Base-by-base conservation (phyloP, 805 yeast genomes). In the Nakazawaea peltata region DNA sequence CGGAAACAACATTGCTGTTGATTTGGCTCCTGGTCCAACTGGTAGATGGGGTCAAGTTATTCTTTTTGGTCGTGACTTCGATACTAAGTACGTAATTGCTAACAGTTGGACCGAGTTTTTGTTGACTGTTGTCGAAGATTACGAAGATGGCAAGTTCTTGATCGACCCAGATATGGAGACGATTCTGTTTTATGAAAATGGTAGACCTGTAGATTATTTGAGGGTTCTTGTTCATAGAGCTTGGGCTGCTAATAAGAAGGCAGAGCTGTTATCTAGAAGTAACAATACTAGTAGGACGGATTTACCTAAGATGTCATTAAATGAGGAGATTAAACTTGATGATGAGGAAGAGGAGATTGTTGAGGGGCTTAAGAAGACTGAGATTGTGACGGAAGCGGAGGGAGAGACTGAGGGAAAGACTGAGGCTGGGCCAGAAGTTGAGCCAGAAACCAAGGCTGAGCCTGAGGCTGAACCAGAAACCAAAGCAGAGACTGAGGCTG, bases 1-100 rank as follows among this genome's bases (percentile, higher is more conserved):
- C 16, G 98, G 98, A 30, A 90, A 90, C 61, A 88, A 87, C 56
- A 78, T 90, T 44, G 98, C 87, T 34, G 65, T 92, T 12, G 98
- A 90, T 59, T 67, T 90, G 41, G 78, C 84, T 2, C 90, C 92
- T 1, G 95, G 86, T 6, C 70, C 78, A 8, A 60, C 61, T 19
- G 95, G 96, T 30, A 68, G 65, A 39, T 77, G 82, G 72, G 98
- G 97, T 26, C 98, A 90, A 61, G 81, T 92, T 14, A 90, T 90
- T 43, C 52, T 88, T 36, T 90, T 84, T 56, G 98, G 98, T 26
- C 77, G 97, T 51, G 97, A 90, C 45, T 90, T 78, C 52, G 97
- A 90, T 61, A 75, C 82, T 26, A 90, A 90, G 54, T 86, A 73
- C 56, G 88, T 83, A 26, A 65, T 92, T 37, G 94, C 97, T 14